A percentile compares a stretch with the other conserved stretches of the same genome.
Conservation (phyloP, 2,329 filamentous ascomycete genomes). For the Thermomyces lanuginosus region DNA sequence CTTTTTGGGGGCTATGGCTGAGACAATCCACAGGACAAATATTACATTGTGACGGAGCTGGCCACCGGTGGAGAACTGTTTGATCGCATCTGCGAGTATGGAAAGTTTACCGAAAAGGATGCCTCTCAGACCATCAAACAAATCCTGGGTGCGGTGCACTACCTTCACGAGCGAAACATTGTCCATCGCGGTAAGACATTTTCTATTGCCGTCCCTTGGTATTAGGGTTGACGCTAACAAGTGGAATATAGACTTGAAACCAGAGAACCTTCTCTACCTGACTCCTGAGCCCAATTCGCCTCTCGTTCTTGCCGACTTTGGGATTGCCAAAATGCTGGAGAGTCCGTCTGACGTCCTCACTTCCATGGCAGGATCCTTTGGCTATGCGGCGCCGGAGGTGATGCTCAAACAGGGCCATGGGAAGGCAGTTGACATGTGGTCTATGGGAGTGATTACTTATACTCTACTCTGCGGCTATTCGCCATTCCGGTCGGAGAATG, state of each 20-base stretch:
- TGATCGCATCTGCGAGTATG: conserved; percentile 93
- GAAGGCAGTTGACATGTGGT: conserved; percentile 99
- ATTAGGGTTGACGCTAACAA: conserved; percentile 1
- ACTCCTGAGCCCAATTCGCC: conserved; percentile 62
- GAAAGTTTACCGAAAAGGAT: conserved; percentile 97
- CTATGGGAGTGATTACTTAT: conserved; percentile 95
- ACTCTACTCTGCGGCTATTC: conserved; percentile 96
- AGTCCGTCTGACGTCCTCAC: conserved; percentile 80
- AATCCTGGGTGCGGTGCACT: conserved; percentile 82
- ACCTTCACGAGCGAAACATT: conserved; percentile 84
- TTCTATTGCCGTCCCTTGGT: neutral
- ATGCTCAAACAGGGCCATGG: conserved; percentile 97
- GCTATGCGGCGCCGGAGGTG: conserved; percentile 92
- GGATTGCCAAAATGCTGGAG: conserved; percentile 96
- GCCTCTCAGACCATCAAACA: conserved; percentile 90
- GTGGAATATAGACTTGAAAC: conserved; percentile 62
- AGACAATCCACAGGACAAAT: conserved; percentile 60
- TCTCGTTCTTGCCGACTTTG: conserved; percentile 89
- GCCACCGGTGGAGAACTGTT: conserved; percentile 94
- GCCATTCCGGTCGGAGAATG: conserved; percentile 87
- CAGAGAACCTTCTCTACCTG: conserved; percentile 90
- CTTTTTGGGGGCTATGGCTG: conserved; percentile 6
- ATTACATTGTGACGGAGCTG: conserved; percentile 95
- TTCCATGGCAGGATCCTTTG: conserved; percentile 97
- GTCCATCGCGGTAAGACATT: conserved; percentile 75